These are phyloP conservation scores for Chrysochromulina tobinii DNA, from an alignment of 78 protist species.

Conservation along the genomic window DNA sequence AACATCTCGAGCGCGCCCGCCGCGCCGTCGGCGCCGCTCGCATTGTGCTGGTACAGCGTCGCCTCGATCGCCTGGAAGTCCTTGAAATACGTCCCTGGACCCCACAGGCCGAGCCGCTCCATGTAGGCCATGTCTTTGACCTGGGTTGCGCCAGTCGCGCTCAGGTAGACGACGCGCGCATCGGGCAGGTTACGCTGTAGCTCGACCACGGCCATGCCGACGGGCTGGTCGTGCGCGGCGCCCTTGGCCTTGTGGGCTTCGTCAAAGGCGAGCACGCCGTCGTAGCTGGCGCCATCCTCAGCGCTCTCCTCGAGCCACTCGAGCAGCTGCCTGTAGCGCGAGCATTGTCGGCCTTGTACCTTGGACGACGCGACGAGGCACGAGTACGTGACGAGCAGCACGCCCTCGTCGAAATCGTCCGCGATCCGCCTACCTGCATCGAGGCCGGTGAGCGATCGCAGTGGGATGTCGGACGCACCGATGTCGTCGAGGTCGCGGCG, in stretches of 20 bases:
- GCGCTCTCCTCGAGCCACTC: neutral
- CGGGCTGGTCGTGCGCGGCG: neutral
- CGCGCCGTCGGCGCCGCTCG: too few species aligned
- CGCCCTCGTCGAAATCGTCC: neutral
- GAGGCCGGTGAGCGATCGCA: neutral
- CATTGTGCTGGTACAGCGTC: neutral
- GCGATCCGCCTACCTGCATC: neutral
- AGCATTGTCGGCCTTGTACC: neutral
- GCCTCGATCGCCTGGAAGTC: neutral
- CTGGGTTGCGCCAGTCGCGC: neutral
- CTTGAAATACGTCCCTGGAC: neutral
- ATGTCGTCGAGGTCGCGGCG: neutral
- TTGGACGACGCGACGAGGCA: neutral
- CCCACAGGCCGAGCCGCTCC: constrained; percentile 24
- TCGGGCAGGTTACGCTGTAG: neutral
- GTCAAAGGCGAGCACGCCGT: neutral
- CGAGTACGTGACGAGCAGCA: neutral
- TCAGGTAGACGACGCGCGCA: neutral
- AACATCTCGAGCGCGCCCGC: neutral
- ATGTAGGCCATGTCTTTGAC: neutral
- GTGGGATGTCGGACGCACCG: neutral
- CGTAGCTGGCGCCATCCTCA: neutral
- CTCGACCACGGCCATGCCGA: neutral
- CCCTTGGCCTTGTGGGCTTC: neutral
- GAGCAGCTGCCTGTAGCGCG: neutral